Evolutionary conservation across 1,284 basidiomycete genomes (phyloP).

Genomic region (Tilletiopsis washingtonensis): DNA sequence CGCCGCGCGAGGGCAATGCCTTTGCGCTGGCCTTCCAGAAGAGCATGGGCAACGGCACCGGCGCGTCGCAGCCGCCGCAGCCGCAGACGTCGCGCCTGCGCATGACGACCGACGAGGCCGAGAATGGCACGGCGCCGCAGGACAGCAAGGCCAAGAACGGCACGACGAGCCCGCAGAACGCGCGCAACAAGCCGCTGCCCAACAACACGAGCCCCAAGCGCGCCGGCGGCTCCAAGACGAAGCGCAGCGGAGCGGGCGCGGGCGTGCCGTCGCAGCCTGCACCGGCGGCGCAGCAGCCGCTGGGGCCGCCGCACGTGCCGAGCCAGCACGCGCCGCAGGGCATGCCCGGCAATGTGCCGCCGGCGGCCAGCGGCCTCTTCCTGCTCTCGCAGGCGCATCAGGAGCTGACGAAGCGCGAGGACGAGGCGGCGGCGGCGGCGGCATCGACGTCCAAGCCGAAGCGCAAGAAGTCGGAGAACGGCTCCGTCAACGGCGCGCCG

Average conservation of each 20-base stretch:
- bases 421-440: slow-evolving; percentile 44
- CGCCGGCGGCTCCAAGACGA: slow-evolving; percentile 9
- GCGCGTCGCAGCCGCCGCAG: slow-evolving; percentile 13
- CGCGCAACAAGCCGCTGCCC: too few relatives aligned
- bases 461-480: background rate
- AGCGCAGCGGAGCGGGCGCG: background rate
- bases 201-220: too few relatives aligned
- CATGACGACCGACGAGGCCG: slow-evolving; percentile 1
- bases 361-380: slow-evolving; percentile 82
- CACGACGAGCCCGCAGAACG: too few relatives aligned
- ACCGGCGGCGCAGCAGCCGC: slow-evolving; percentile 12
- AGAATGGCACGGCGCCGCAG: background rate
- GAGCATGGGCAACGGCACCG: background rate
- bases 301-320: too few relatives aligned
- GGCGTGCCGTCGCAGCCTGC: background rate
- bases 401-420: slow-evolving; percentile 88
- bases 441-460: slow-evolving; percentile 5
- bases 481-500: background rate
- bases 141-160: slow-evolving; percentile 1
- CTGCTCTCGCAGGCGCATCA: slow-evolving; percentile 87
- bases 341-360: too few relatives aligned
- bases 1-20: slow-evolving; percentile 3
- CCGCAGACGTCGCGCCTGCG: slow-evolving; percentile 7
- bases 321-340: too few relatives aligned
- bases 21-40: background rate